Evolutionary conservation across 352 stramenopile genomes (phyloP).

Genomic region (Phytophthora sojae): DNA sequence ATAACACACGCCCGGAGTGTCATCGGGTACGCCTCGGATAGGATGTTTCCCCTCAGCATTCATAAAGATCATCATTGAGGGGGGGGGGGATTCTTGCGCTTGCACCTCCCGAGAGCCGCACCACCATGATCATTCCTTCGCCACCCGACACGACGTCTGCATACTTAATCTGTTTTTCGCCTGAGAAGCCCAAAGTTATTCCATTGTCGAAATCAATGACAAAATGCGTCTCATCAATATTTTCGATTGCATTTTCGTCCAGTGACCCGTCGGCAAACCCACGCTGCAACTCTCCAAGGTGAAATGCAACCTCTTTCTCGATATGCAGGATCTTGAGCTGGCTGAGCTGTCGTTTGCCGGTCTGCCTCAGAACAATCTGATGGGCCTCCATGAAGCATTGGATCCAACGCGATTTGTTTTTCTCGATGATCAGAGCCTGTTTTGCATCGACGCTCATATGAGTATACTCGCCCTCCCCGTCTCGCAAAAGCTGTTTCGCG

Average conservation of each 20-base stretch:
- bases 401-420: neutral
- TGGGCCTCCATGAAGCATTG: neutral
- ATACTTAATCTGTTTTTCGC: too few species aligned
- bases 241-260: too few species aligned
- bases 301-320: conserved; percentile 17
- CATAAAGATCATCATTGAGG: neutral
- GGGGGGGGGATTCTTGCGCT: neutral
- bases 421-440: neutral
- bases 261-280: neutral
- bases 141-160: too few species aligned
- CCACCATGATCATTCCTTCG: too few species aligned
- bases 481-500: neutral
- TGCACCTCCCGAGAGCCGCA: too few species aligned
- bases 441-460: too few species aligned
- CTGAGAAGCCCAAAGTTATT: too few species aligned
- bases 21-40: neutral
- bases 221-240: too few species aligned
- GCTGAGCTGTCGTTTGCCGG: conserved; percentile 16
- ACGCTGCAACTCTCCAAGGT: conserved; percentile 21
- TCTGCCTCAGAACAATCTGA: neutral
- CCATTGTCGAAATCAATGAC: too few species aligned
- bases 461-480: neutral
- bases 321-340: conserved; percentile 20
- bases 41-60: neutral
- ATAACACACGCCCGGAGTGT: neutral